phyloP scores from a whole-genome alignment of 1,284 basidiomycete genomes.

The Fomitopsis palustris region DNA sequence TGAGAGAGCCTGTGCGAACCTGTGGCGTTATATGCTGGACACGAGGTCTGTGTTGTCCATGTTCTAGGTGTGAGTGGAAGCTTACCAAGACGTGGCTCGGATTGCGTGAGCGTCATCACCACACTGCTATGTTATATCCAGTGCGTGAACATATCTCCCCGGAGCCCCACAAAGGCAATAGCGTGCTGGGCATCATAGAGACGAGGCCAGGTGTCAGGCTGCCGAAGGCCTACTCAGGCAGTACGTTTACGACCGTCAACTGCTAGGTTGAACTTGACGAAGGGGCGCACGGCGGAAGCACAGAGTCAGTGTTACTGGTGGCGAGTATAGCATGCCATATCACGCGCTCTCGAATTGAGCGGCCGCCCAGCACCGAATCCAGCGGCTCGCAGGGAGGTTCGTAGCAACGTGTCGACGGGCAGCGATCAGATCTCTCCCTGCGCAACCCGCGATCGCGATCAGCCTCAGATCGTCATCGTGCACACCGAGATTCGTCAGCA shows the following conservation, averaged over 20 bases:
- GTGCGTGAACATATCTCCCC: background rate
- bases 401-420: background rate
- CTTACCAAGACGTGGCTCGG: background rate
- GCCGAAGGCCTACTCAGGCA: no score
- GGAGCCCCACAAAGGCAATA: background rate
- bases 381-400: background rate
- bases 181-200: background rate
- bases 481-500: background rate
- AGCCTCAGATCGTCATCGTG: background rate
- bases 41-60: background rate
- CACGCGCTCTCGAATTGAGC: background rate
- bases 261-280: no score
- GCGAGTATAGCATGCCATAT: background rate
- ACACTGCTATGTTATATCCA: no score
- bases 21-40: background rate
- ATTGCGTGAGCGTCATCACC: background rate
- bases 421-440: background rate
- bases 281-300: background rate
- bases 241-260: no score
- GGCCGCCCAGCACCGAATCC: background rate
- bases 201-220: no score
- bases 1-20: background rate
- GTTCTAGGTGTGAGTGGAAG: background rate
- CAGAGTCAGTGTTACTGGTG: background rate
- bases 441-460: background rate